phyloP scores from a whole-genome alignment of 2,329 filamentous ascomycete genomes.

The Sclerotinia trifoliorum region DNA sequence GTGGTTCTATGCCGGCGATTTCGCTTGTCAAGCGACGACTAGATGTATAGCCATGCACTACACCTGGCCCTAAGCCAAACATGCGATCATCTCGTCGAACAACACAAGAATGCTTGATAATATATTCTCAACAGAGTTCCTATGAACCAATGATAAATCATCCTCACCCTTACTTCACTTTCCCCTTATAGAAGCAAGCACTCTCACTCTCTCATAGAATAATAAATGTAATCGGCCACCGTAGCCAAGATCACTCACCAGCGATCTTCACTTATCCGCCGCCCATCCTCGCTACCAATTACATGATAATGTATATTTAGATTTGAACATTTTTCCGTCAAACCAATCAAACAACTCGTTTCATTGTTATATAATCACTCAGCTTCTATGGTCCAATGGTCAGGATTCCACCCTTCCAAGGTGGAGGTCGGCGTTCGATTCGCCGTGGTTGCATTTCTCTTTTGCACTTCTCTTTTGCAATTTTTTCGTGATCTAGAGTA shows the following conservation, averaged over 20 bases:
- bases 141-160: too few species aligned
- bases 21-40: conserved; percentile 2
- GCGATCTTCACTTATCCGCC: not conserved
- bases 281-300: fast-evolving
- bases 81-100: not conserved
- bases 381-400: conserved; percentile 19
- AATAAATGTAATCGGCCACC: not conserved
- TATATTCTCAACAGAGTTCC: too few species aligned
- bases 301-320: fast-evolving
- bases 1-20: too few species aligned
- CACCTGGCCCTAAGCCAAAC: not conserved
- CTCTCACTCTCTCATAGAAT: too few species aligned
- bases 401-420: conserved; percentile 13
- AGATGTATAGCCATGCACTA: too few species aligned
- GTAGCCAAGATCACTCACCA: not conserved
- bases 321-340: fast-evolving
- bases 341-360: not conserved
- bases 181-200: too few species aligned
- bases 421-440: conserved; percentile 10
- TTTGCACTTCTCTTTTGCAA: fast-evolving
- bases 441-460: not conserved
- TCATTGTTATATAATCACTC: too few species aligned
- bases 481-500: fast-evolving
- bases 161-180: too few species aligned
- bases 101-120: too few species aligned